These are phyloP conservation scores for Fusarium protoensiforme DNA, from an alignment of 2,329 filamentous ascomycete genomes.

Conservation along the genomic window DNA sequence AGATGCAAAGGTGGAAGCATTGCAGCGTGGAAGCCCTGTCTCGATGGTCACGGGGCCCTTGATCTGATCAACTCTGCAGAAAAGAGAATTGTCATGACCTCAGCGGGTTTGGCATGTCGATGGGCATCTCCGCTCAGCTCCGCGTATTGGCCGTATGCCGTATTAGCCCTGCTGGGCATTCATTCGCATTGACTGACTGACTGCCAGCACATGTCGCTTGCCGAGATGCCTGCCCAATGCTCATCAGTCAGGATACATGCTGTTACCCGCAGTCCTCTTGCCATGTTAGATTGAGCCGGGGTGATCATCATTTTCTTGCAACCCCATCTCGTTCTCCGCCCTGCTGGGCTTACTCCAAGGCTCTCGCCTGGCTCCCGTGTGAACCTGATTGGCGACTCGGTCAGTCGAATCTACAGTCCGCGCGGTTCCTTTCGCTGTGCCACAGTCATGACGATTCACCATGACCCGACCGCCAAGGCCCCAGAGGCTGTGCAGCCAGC, in stretches of 20 bases:
- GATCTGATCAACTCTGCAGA: neutral
- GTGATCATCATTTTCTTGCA: conserved; percentile 14
- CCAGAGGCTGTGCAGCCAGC: conserved; percentile 6
- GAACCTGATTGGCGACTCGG: conserved; percentile 18
- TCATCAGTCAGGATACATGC: neutral
- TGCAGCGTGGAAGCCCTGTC: neutral
- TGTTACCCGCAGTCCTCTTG: neutral
- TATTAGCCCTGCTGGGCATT: neutral
- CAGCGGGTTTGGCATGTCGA: neutral
- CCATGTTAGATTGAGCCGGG: conserved; percentile 10
- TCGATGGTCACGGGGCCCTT: neutral
- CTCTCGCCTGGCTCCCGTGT: conserved; percentile 4
- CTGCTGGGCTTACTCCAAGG: conserved; percentile 3
- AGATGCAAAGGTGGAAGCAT: conserved; percentile 6
- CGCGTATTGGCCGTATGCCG: conserved; percentile 7
- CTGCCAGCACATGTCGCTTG: neutral
- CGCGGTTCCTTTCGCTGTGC: conserved; percentile 31
- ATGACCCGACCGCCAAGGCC: conserved; percentile 5
- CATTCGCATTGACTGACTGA: neutral
- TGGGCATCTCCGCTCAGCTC: neutral
- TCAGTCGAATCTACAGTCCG: conserved; percentile 18
- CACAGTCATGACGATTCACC: conserved; percentile 35
- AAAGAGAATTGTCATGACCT: conserved; percentile 2
- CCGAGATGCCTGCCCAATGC: neutral
- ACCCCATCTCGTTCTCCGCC: neutral